Conservation (phyloP, 2,329 filamentous ascomycete genomes). For the Trichoderma atroviride region DNA sequence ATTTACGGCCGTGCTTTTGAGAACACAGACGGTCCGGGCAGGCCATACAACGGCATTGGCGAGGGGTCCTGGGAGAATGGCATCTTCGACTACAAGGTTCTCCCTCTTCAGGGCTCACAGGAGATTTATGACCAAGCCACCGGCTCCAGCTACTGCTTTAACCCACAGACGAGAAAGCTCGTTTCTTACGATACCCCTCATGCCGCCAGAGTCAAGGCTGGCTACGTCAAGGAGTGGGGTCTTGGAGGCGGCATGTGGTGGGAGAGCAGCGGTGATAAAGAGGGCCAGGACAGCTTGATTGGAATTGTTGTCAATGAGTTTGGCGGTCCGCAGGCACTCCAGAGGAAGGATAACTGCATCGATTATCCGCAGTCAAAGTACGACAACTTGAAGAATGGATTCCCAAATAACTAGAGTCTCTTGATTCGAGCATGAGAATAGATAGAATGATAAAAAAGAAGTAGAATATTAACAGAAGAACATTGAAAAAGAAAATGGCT, state of each 20-base stretch:
- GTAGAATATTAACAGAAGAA: neutral
- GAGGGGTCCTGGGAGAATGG: slow-evolving; percentile 83
- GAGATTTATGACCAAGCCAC: slow-evolving; percentile 66
- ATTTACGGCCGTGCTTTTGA: slow-evolving; percentile 87
- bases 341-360: slow-evolving; percentile 61
- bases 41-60: slow-evolving; percentile 70
- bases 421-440: neutral
- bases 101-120: slow-evolving; percentile 69
- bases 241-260: slow-evolving; percentile 97
- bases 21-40: slow-evolving; percentile 74
- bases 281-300: slow-evolving; percentile 68
- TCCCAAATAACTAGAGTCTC: slow-evolving; percentile 48
- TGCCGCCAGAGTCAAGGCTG: slow-evolving; percentile 69
- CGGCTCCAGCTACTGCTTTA: slow-evolving; percentile 78
- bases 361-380: slow-evolving; percentile 69
- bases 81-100: slow-evolving; percentile 84
- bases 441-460: neutral
- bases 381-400: slow-evolving; percentile 66
- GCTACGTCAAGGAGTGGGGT: slow-evolving; percentile 66
- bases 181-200: slow-evolving; percentile 77
- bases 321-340: slow-evolving; percentile 55
- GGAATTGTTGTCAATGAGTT: slow-evolving; percentile 61
- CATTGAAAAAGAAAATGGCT: neutral
- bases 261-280: slow-evolving; percentile 81
- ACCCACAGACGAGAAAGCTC: slow-evolving; percentile 63